Evolutionary conservation across 805 yeast genomes (phyloP).

Genomic region (Pichia manshurica): DNA sequence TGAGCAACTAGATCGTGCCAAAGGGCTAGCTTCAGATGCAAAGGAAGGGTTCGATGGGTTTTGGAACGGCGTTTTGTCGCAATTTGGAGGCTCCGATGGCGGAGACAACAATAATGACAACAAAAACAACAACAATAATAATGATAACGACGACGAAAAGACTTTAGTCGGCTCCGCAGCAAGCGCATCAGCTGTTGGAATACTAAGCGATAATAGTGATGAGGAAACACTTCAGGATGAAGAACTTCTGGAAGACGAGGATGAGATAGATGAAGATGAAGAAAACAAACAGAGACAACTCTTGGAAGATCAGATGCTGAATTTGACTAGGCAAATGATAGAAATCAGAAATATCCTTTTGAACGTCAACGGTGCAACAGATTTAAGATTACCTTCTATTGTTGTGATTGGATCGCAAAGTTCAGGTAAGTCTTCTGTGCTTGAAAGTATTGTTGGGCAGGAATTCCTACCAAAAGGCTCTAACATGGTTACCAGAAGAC

Average conservation of each 20-base stretch:
- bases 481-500: conserved; percentile 97
- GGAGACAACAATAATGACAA: conserved; percentile 32
- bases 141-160: conserved; percentile 18
- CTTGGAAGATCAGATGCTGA: conserved; percentile 76
- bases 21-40: conserved; percentile 55
- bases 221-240: conserved; percentile 36
- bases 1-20: conserved; percentile 56
- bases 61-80: conserved; percentile 20
- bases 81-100: conserved; percentile 5
- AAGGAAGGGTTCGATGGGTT: conserved; percentile 38
- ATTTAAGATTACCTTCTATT: conserved; percentile 83
- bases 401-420: conserved; percentile 97
- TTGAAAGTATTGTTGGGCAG: conserved; percentile 96
- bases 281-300: conserved; percentile 43
- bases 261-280: conserved; percentile 39
- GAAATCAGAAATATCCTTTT: conserved; percentile 81
- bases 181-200: conserved; percentile 46
- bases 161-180: conserved; percentile 51
- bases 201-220: conserved; percentile 28
- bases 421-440: conserved; percentile 93
- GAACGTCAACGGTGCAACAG: conserved; percentile 65
- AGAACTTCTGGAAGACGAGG: conserved; percentile 42
- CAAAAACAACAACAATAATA: conserved; percentile 20
- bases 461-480: conserved; percentile 96
- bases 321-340: conserved; percentile 91